phyloP scores from a whole-genome alignment of 169 alveolate genomes.

The Cytauxzoon felis region DNA sequence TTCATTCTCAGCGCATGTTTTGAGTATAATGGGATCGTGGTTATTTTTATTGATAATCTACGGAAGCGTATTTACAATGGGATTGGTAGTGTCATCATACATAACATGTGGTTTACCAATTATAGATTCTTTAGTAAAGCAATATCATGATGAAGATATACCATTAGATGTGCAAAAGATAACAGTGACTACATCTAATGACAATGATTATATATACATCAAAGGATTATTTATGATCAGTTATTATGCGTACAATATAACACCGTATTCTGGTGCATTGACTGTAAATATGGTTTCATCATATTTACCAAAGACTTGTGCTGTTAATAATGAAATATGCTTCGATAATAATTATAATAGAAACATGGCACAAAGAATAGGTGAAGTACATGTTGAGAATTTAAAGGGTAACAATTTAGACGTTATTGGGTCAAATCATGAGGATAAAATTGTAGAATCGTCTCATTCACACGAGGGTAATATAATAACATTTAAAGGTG shows the following conservation, averaged over 20 bases:
- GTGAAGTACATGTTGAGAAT: background rate
- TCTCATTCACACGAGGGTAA: conserved; percentile 17
- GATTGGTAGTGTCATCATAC: conserved; percentile 26
- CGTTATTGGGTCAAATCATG: background rate
- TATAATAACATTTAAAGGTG: conserved; percentile 16
- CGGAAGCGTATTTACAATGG: conserved; percentile 17
- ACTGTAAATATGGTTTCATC: conserved; percentile 12
- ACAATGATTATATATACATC: background rate
- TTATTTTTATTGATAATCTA: conserved; percentile 15
- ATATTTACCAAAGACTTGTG: conserved; percentile 25
- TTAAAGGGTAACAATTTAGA: background rate
- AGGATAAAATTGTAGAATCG: background rate
- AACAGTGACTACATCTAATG: background rate
- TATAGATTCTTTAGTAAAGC: conserved; percentile 20
- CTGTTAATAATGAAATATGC: background rate
- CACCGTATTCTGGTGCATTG: conserved; percentile 49
- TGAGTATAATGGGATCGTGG: conserved; percentile 7
- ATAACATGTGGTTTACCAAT: conserved; percentile 37
- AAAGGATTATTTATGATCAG: conserved; percentile 33
- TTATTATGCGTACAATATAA: conserved; percentile 28
- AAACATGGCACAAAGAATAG: too few species aligned
- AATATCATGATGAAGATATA: background rate
- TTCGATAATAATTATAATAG: conserved; percentile 3
- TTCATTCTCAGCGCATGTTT: conserved; percentile 28
- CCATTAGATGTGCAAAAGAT: conserved; percentile 13